Base-by-base conservation (phyloP, 345 rosid species). In the Sisymbrium irio region DNA sequence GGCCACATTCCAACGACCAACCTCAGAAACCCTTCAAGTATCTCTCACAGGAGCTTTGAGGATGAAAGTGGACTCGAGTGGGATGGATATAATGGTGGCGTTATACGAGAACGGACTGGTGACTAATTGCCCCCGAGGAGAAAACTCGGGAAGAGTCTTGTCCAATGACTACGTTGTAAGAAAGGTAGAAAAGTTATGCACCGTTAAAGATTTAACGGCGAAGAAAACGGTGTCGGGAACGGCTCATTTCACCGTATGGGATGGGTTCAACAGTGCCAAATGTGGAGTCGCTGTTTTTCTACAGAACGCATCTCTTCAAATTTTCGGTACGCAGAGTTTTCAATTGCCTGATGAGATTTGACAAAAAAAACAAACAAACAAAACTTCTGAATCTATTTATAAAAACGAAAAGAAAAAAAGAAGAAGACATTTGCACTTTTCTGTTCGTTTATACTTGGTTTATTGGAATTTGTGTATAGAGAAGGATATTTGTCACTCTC, bases 141-240 rank as follows among this genome's bases (percentile, higher is more conserved):
- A 92, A 72, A 92, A 89, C 80, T 84, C 83, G 71, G 95, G 89
- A 14, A 82, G 83, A 20, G 87, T 92, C 14, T 65, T 92, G 15
- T 76, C 91, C 15, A 88, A 87, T 68, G 95, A 92, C 77, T 87
- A 76, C 6, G 88, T 92, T 10, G 95, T 92, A n/a, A 80, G 96
- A 72, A 90, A 76, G 84, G 83, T 89, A 2, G 92, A 87, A 74
- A 92, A 84, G 67, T 83, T 93, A 59, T 81, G 89, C 63, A 80
- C 83, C 6, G 86, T 87, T 46, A 86, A 82, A 67, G 93, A 90
- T 67, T 56, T 83, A 28, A 71, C 89, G 1, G 76, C 87, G 19
- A 88, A 80, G 83, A 90, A 86, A 71, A 77, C 77, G 1, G 72
- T 93, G 9, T 80, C 92, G 7, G 93, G 84, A 62, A 90, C 87